Base-by-base conservation (phyloP, 2,329 filamentous ascomycete species). In the Talaromyces atroroseus region DNA sequence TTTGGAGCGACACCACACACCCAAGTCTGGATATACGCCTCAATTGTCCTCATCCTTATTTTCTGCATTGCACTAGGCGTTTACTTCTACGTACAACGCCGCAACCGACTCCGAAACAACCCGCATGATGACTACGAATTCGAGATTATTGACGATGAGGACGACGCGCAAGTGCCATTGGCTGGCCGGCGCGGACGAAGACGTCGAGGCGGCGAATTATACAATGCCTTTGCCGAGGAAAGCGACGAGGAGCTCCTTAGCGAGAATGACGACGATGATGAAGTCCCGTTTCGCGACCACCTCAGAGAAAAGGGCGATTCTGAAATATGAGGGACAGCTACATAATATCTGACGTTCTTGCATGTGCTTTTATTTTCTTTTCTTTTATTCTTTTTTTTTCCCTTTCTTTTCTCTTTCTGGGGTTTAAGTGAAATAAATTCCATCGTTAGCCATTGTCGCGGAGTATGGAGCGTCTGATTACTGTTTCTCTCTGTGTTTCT, bases 161-260 rank as follows among this genome's bases (percentile, higher is more conserved):
- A 80, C 16, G 62, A 63, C 54, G 56, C 45, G 12, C 66, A 67
- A 57, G 64, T 68, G 11, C 65, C 68, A 11, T 63, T 68, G 67
- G 71, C 72, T 58, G 72, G 78, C 79, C 82, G 62, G 79, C 71
- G 70, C 34, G 72, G 69, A 64, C 80, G 73, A 70, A 69, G 78
- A 62, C 78, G 90, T 50, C 73, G 76, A 20, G 94, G 90, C 2
- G 91, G 92, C 26, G 92, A 97, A 76, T 76, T 99, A 46, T 99
- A 99, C 71, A 94, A 99, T 77, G 94, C 94, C 4, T 99, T 99
- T 79, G 94, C 94, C 0, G 92, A 90, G 16, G 92, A 91, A 52
- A 92, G 92, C 57, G 92, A 94, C 57, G 88, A 90, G 55, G 85
- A 88, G 58, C 66, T 83, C 42, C 75, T 83, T 59, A 79, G 75